Percentiles rank a stretch among this genome's conserved stretches.
Evolutionary conservation across 2,329 filamentous ascomycete genomes (phyloP).

Genomic region (Ampelomyces quisqualis): DNA sequence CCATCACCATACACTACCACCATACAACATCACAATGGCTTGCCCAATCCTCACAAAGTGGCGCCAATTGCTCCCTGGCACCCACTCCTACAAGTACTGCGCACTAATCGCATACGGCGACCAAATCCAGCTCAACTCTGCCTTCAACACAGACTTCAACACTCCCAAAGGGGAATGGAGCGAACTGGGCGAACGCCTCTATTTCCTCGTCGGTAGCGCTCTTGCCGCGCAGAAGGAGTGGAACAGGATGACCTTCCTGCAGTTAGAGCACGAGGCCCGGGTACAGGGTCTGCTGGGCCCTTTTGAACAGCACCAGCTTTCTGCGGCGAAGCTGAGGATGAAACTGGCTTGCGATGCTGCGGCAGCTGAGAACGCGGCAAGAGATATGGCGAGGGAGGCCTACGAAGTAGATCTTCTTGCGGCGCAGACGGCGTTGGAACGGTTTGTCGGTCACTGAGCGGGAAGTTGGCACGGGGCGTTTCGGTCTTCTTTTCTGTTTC

Average conservation of each 20-base stretch:
- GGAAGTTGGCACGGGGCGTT: too few relatives aligned
- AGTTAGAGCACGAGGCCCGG: constrained; percentile 6
- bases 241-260: constrained; percentile 7
- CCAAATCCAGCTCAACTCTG: not conserved
- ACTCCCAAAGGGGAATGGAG: not conserved
- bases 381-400: not conserved
- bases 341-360: not conserved
- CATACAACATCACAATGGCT: not conserved
- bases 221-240: not conserved
- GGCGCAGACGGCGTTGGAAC: too few relatives aligned
- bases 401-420: not conserved
- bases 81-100: not conserved
- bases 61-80: not conserved
- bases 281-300: constrained; percentile 1
- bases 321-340: constrained; percentile 1
- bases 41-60: not conserved
- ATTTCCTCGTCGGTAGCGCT: constrained; percentile 3
- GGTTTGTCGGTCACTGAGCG: too few relatives aligned
- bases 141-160: not conserved
- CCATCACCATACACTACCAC: not conserved
- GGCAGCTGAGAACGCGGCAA: not conserved
- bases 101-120: too few relatives aligned
- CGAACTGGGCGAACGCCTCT: constrained; percentile 2
- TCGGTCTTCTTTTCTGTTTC: too few relatives aligned
- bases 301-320: not conserved